phyloP scores from a whole-genome alignment of 306 rosid genomes.

The Castanea sativa region DNA sequence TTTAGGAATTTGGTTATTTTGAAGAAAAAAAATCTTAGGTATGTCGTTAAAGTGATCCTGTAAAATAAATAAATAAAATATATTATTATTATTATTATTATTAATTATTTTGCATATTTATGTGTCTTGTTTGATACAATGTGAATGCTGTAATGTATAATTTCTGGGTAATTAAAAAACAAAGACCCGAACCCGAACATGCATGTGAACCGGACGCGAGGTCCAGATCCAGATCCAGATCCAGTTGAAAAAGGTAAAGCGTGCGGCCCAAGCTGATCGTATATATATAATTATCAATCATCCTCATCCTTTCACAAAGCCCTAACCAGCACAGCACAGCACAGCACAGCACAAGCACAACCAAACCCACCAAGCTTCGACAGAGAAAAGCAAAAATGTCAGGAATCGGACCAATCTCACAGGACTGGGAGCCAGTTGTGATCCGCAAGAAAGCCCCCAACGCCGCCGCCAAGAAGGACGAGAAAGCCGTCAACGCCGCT shows the following conservation, averaged over 20 bases:
- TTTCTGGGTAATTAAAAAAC: no score
- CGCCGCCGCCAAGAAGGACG: slow-evolving; percentile 88
- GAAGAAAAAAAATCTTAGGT: no score
- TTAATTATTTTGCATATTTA: no score
- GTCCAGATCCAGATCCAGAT: background rate
- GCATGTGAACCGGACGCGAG: no score
- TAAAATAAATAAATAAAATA: no score
- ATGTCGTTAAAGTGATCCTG: no score
- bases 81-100: no score
- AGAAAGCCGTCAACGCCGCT: slow-evolving; percentile 94
- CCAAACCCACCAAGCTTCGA: background rate
- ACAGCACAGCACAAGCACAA: no score
- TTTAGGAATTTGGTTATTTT: no score
- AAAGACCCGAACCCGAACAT: no score
- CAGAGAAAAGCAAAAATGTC: slow-evolving; percentile 38
- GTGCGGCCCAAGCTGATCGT: background rate
- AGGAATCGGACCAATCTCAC: slow-evolving; percentile 69
- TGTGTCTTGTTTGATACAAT: no score
- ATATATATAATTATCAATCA: background rate
- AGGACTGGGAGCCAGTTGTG: slow-evolving; percentile 92
- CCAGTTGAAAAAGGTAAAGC: background rate
- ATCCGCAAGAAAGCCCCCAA: slow-evolving; percentile 82
- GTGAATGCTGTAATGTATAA: no score
- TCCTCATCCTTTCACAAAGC: background rate
- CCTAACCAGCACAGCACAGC: background rate